Evolutionary conservation across 1,284 basidiomycete genomes (phyloP), one percentile per base, ranked within the genome.

Genomic region (Wolfiporia cocos): DNA sequence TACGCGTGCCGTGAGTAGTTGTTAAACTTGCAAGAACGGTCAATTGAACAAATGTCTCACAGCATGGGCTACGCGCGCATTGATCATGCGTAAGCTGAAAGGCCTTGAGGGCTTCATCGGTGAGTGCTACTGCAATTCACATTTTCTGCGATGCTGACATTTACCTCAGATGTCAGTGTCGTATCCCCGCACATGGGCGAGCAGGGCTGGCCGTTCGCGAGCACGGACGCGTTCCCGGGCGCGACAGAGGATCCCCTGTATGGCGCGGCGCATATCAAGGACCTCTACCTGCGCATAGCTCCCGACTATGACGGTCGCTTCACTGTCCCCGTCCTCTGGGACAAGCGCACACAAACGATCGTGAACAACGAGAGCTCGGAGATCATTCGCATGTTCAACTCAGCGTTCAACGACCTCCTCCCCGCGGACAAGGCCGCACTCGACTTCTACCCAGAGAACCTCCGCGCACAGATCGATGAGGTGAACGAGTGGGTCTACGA

Each of bases 321-420:
- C 69, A 91, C 92, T 3, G 91, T 94, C 2, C 94, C 95, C n/a
- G 69, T 94, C 37, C 69, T 98, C 2, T 99, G 92, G 91, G 96
- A 98, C 70, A 95, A 85, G 70, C 88, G 96, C 65, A 69, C 64
- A 29, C 66, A 85, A 43, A 92, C 88, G 28, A 89, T 99, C 52
- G 96, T 99, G 43, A 96, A 90, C 70, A 99, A 96, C 63, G 93
- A 97, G 62, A 89, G 84, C 50, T 83, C 86, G 1, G 92, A 96
- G 66, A 93, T 98, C 56, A 92, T 98, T 55, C 83, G 95, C 41
- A 88, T 93, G 35, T 76, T 97, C 65, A 96, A 96, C 65, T 71
- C 74, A 5, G 84, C 75, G 7, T 95, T 96, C 69, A 83, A 95
- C 62, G 68, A 80, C 5, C 52, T 85, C 18, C 47, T 95, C 4